phyloP scores from a whole-genome alignment of 805 yeast species.

The Saccharomyces cerevisiae region DNA sequence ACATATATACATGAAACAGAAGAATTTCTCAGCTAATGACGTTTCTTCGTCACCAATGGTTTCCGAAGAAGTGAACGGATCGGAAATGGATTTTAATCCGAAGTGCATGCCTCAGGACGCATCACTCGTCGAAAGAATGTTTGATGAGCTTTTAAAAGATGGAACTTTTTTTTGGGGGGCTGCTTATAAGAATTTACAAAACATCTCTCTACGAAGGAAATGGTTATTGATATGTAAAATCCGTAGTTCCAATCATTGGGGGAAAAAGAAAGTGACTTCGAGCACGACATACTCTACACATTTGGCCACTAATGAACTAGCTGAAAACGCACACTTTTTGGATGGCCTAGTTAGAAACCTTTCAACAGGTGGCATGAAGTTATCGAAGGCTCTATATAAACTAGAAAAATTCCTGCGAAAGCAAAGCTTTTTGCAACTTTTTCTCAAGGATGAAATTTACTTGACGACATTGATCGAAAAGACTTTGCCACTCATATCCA shows the following conservation, averaged over 20 bases:
- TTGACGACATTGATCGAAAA: slow-evolving; percentile 7
- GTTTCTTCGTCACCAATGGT: neutral
- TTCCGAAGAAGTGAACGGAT: neutral
- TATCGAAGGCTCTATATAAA: slow-evolving; percentile 16
- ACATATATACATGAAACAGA: slow-evolving; percentile 5
- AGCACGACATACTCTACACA: neutral
- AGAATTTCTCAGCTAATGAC: slow-evolving; percentile 12
- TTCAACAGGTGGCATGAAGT: neutral
- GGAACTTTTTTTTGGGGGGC: slow-evolving; percentile 24
- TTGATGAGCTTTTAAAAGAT: slow-evolving; percentile 17
- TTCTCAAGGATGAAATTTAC: slow-evolving; percentile 12
- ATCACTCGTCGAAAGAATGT: slow-evolving; percentile 13
- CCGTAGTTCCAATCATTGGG: slow-evolving; percentile 3
- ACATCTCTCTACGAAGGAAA: slow-evolving; percentile 20
- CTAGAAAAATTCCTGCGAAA: slow-evolving; percentile 24
- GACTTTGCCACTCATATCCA: neutral
- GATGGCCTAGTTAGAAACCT: neutral
- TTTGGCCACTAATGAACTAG: neutral
- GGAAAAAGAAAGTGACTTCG: slow-evolving; percentile 1
- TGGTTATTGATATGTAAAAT: slow-evolving; percentile 26
- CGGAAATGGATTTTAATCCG: slow-evolving; percentile 5
- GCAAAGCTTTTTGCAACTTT: slow-evolving; percentile 9
- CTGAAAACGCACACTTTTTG: neutral
- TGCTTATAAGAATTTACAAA: slow-evolving; percentile 15
- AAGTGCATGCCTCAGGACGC: slow-evolving; percentile 14